Evolutionary conservation across 2,329 filamentous ascomycete species (phyloP).

Genomic region (Cercospora berteroae): DNA sequence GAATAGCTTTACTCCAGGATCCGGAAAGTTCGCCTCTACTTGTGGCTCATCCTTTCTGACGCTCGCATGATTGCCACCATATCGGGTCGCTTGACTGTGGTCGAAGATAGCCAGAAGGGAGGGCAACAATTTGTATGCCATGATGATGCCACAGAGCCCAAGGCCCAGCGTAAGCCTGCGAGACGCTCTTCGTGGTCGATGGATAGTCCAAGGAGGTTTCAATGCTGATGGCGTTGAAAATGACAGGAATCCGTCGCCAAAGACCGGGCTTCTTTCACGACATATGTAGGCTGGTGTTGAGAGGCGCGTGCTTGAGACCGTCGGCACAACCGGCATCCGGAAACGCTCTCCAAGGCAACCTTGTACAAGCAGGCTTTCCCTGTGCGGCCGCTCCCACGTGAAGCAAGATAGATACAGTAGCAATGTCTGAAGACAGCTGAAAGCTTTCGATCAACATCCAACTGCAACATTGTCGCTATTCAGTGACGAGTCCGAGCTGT

Average conservation of each 20-base stretch:
- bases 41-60: conserved; percentile 34
- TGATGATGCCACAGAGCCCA: neutral
- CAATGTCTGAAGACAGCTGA: neutral
- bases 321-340: neutral
- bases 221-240: neutral
- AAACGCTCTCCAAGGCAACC: neutral
- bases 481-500: neutral
- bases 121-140: neutral
- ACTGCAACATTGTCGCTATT: neutral
- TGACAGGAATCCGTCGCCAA: neutral
- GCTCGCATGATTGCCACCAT: conserved; percentile 37
- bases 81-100: conserved; percentile 18
- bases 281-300: neutral
- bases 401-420: neutral
- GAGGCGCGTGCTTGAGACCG: neutral
- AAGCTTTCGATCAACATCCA: neutral
- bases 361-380: neutral
- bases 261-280: neutral
- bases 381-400: neutral
- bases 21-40: conserved; percentile 37
- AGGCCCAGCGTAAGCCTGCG: neutral
- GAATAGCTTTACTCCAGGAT: conserved; percentile 34
- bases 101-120: neutral
- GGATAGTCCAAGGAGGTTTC: neutral
- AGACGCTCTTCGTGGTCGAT: neutral